These are phyloP conservation scores for Clavispora asparagi DNA, from an alignment of 805 yeast species.

Conservation along the genomic window DNA sequence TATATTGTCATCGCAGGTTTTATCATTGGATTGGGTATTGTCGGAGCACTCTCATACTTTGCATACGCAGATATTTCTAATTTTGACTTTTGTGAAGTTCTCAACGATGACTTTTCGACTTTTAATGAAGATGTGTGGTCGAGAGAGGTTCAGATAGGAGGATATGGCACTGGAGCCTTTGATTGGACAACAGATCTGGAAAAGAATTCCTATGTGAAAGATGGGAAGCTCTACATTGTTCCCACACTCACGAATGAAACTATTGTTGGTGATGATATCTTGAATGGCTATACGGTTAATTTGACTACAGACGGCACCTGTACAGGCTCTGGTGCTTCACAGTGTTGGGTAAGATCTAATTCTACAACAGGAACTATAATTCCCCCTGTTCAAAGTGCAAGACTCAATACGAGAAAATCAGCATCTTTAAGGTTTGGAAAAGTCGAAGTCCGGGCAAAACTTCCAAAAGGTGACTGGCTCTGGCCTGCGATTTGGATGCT, in stretches of 20 bases:
- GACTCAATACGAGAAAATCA: not conserved
- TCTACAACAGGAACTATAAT: not conserved
- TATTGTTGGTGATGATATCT: not conserved
- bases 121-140: not conserved
- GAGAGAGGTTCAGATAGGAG: not conserved
- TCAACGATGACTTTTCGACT: not conserved
- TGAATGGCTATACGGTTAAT: not conserved
- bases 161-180: not conserved
- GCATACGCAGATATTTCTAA: not conserved
- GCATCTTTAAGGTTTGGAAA: not conserved
- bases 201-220: not conserved
- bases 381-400: not conserved
- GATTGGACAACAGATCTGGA: not conserved
- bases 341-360: not conserved
- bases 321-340: not conserved
- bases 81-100: not conserved
- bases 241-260: not conserved
- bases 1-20: not conserved
- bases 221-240: not conserved
- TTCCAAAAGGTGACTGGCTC: not conserved
- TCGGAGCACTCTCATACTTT: not conserved
- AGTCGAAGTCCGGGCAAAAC: not conserved
- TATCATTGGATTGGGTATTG: not conserved
- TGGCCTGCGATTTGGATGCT: not conserved
- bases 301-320: not conserved